These are phyloP conservation scores for Rostrohypoxylon terebratum DNA, from an alignment of 495 filamentous ascomycete species.

Conservation along the genomic window DNA sequence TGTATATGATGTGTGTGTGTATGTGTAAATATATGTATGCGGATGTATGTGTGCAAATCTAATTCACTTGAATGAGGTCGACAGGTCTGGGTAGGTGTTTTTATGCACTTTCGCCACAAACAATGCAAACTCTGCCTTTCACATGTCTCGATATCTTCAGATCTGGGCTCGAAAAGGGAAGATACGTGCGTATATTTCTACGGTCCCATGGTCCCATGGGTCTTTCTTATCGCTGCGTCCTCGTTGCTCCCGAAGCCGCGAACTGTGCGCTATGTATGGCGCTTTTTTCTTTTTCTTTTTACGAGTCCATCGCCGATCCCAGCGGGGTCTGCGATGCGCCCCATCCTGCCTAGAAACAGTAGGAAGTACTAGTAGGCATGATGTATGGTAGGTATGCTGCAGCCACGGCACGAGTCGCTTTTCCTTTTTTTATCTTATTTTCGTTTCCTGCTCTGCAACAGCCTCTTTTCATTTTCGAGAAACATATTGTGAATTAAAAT, in stretches of 20 bases:
- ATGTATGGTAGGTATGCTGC: not conserved
- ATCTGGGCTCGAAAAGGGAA: not conserved
- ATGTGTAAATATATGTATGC: not conserved
- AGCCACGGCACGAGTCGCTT: not conserved
- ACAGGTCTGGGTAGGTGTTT: not conserved
- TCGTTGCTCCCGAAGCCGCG: conserved; percentile 8
- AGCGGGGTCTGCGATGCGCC: not conserved
- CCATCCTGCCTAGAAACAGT: not conserved
- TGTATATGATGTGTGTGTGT: not conserved
- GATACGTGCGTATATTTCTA: conserved; percentile 7
- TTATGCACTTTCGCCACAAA: conserved; percentile 26
- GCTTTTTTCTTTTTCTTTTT: not conserved
- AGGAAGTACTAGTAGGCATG: too few species aligned
- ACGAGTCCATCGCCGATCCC: conserved; percentile 2
- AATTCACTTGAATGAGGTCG: not conserved
- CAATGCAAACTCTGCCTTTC: conserved; percentile 19
- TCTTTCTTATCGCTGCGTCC: conserved; percentile 13
- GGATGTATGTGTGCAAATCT: not conserved
- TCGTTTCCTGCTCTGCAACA: not conserved
- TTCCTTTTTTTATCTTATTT: not conserved
- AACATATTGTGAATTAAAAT: not conserved
- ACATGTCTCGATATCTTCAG: conserved; percentile 26
- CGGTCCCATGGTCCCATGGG: not conserved
- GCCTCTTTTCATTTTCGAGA: conserved; percentile 2
- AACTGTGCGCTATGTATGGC: not conserved